Percentiles rank a stretch among this genome's conserved stretches.
Conservation (phyloP, 1,139 yeast species). For the Schizosaccharomyces versatilis region DNA sequence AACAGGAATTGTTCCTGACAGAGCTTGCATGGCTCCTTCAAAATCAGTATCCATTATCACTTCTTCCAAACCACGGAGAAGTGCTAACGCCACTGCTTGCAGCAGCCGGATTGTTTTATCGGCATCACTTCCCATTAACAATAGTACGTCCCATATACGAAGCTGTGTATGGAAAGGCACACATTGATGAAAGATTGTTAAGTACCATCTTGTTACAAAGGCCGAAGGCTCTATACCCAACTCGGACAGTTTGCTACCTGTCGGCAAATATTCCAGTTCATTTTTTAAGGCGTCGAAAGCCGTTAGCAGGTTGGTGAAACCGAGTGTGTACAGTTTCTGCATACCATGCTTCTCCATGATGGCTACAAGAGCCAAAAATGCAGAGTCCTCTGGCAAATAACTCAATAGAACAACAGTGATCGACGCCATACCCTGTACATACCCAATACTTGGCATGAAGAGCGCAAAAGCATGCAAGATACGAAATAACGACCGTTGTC, state of each 20-base stretch:
- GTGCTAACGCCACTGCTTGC: slow-evolving; percentile 6
- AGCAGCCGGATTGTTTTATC: slow-evolving; percentile 5
- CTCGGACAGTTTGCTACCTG: slow-evolving; percentile 6
- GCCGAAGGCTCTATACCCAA: slow-evolving; percentile 12
- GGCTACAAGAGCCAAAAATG: slow-evolving; percentile 12
- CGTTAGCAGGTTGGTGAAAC: slow-evolving; percentile 10
- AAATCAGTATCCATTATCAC: slow-evolving; percentile 11
- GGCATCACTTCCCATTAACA: slow-evolving; percentile 9
- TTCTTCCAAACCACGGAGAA: slow-evolving; percentile 5
- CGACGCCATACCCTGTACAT: slow-evolving; percentile 16
- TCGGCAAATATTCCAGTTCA: slow-evolving; percentile 8
- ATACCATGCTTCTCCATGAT: slow-evolving; percentile 11
- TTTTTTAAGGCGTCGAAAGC: slow-evolving; percentile 11
- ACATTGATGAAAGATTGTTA: slow-evolving; percentile 13
- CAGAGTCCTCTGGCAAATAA: slow-evolving; percentile 12
- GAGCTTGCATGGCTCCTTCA: slow-evolving; percentile 12
- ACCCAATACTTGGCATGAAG: slow-evolving; percentile 12
- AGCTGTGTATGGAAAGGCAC: slow-evolving; percentile 14
- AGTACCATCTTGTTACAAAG: slow-evolving; percentile 14
- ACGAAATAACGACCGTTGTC: slow-evolving; percentile 12
- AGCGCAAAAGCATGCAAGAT: slow-evolving; percentile 14
- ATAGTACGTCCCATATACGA: slow-evolving; percentile 14
- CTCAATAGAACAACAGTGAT: slow-evolving; percentile 14
- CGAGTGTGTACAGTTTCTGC: slow-evolving; percentile 10
- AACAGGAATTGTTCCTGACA: slow-evolving; percentile 11